A percentile compares a stretch with the other conserved stretches of the same genome.
These are phyloP conservation scores for Taphrina flavorubra DNA, from an alignment of 1,139 yeast genomes.

Conservation along the genomic window DNA sequence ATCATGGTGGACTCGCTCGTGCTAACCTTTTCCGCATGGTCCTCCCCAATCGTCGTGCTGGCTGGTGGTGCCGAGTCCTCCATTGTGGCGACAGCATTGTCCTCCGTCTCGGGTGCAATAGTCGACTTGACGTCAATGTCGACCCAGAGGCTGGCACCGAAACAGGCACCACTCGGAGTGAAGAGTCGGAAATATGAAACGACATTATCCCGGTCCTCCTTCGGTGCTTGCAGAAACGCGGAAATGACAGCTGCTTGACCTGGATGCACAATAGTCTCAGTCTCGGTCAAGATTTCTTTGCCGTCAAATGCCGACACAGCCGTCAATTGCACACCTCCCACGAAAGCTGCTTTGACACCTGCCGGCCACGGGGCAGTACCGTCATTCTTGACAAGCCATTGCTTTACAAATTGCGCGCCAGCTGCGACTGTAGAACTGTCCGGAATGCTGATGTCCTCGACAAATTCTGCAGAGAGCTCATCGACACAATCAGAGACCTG, in stretches of 20 bases:
- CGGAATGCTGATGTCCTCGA: constrained; percentile 35
- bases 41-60: neutral
- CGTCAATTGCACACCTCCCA: constrained; percentile 42
- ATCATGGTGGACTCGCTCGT: constrained; percentile 26
- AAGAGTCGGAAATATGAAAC: constrained; percentile 43
- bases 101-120: neutral
- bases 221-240: constrained; percentile 44
- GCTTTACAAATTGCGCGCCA: constrained; percentile 40
- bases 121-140: constrained; percentile 41
- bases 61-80: neutral
- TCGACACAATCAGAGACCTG: neutral
- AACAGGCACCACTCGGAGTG: constrained; percentile 42
- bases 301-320: neutral
- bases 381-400: constrained; percentile 45
- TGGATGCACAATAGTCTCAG: constrained; percentile 39
- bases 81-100: neutral
- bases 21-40: neutral
- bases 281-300: neutral
- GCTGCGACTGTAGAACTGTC: constrained; percentile 20
- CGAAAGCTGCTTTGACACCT: constrained; percentile 43
- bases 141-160: constrained; percentile 45
- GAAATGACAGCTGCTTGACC: constrained; percentile 45
- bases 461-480: constrained; percentile 22
- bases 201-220: constrained; percentile 29
- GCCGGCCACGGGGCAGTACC: constrained; percentile 45